Evolutionary conservation across 495 filamentous ascomycete species (phyloP), one percentile per base, ranked within the genome.

Genomic region (Bryoglossum gracile): DNA sequence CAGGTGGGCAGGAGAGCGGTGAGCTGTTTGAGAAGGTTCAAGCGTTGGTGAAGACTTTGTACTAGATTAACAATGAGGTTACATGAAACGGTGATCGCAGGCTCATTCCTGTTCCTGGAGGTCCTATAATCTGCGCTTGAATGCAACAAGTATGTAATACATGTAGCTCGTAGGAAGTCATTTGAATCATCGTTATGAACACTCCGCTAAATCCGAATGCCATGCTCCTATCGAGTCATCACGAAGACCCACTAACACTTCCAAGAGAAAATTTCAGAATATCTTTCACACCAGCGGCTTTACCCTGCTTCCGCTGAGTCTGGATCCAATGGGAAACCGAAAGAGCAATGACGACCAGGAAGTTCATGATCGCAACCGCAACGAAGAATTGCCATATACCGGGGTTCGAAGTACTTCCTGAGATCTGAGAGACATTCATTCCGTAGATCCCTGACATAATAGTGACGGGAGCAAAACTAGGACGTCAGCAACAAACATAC

Each of bases 341-440:
- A 2, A 62, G 38, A 3, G 21, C 40, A 1, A 55, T 9, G 5
- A 60, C 22, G 1, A 55, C 49, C 26, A 57, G 24, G 17, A 57
- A 38, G 44, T 60, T 59, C 5, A 62, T 28, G 3, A 35, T 41
- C 2, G 38, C 43, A 10, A 55, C 42, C 2, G 59, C 57, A 17
- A 57, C 59, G 42, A 62, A 57, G 22, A 60, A 57, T 28, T 62
- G 59, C 59, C 59, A 62, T 21, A 62, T 60, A 38, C 44, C 41
- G 3, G 57, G 59, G 26, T 55, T 59, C 0, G 48, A 40, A 14
- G 34, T 26, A 16, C 13, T 26, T 11, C 57, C 54, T 4, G 52
- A 51, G 11, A 62, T 57, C 35, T 62, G 37, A 0, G 53, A 48
- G 11, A 62, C 59, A 32, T 62, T 62, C 59, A 62, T 62, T 16